phyloP scores from a whole-genome alignment of 805 yeast genomes.

The Debaryomyces castellii region DNA sequence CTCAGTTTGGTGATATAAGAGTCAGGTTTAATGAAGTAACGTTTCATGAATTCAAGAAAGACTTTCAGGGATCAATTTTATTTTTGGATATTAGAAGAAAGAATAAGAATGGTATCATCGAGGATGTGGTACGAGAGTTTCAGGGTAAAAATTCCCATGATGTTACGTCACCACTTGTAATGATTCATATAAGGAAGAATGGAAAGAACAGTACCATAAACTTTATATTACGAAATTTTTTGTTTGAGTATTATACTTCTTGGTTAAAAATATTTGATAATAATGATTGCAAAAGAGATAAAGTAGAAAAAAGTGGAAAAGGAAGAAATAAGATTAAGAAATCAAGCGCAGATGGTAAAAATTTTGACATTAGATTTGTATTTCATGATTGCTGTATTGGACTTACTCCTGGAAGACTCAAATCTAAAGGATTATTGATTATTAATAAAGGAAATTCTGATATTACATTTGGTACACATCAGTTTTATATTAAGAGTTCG shows the following conservation, averaged over 20 bases:
- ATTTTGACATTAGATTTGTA: slow-evolving; percentile 29
- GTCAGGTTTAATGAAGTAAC: slow-evolving; percentile 13
- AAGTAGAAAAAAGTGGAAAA: too few species aligned
- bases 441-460: slow-evolving; percentile 57
- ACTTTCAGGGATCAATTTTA: slow-evolving; percentile 21
- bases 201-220: slow-evolving; percentile 36
- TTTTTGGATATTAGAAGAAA: slow-evolving; percentile 16
- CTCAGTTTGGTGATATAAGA: slow-evolving; percentile 26
- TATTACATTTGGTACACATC: slow-evolving; percentile 32
- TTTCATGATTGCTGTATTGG: slow-evolving; percentile 60
- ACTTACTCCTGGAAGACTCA: slow-evolving; percentile 59
- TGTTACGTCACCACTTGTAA: slow-evolving; percentile 20
- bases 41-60: slow-evolving; percentile 18
- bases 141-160: slow-evolving; percentile 9
- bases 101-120: slow-evolving; percentile 5
- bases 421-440: slow-evolving; percentile 52
- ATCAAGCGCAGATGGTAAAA: slow-evolving; percentile 4
- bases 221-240: slow-evolving; percentile 46
- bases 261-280: slow-evolving; percentile 46
- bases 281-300: not conserved
- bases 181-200: slow-evolving; percentile 16
- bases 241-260: slow-evolving; percentile 57
- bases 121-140: slow-evolving; percentile 22
- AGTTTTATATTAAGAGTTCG: slow-evolving; percentile 40
- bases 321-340: slow-evolving; percentile 8